These are phyloP conservation scores for Psophocarpus tetragonolobus DNA, from an alignment of 306 rosid species.

Conservation along the genomic window DNA sequence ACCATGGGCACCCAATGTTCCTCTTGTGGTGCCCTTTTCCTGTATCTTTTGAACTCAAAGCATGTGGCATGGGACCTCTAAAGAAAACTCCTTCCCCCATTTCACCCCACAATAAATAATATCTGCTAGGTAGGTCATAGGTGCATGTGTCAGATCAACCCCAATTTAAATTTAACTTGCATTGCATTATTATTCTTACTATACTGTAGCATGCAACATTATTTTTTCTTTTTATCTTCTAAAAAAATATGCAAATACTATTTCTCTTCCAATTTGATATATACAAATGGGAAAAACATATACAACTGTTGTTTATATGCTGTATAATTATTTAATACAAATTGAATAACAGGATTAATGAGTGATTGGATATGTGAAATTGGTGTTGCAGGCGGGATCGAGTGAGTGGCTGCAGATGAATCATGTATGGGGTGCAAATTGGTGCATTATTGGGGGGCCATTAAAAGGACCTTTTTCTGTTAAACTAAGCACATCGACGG, in stretches of 20 bases:
- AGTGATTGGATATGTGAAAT: not conserved
- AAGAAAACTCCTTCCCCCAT: not conserved
- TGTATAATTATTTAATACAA: not conserved
- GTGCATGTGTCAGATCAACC: not conserved
- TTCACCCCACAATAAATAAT: not conserved
- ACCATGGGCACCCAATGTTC: constrained; percentile 21
- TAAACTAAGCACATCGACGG: constrained; percentile 68
- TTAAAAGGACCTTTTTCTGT: constrained; percentile 85
- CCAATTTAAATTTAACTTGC: not conserved
- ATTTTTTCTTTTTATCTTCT: not conserved
- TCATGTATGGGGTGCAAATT: constrained; percentile 93
- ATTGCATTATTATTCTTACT: not conserved
- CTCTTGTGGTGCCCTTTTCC: constrained; percentile 27
- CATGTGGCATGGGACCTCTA: constrained; percentile 53
- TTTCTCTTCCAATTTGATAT: not conserved
- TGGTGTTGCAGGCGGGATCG: constrained; percentile 62
- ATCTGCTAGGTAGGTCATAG: constrained; percentile 23
- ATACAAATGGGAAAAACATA: not conserved
- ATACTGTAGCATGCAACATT: not conserved
- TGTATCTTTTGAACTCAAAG: constrained; percentile 34
- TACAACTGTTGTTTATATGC: too few species aligned
- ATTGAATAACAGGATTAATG: not conserved
- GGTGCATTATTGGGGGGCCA: constrained; percentile 71
- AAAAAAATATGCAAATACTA: not conserved
- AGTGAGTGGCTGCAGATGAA: constrained; percentile 73